Percentiles rank a stretch among this genome's conserved stretches.
Conservation (phyloP, 306 rosid genomes). For the Cicer bijugum region DNA sequence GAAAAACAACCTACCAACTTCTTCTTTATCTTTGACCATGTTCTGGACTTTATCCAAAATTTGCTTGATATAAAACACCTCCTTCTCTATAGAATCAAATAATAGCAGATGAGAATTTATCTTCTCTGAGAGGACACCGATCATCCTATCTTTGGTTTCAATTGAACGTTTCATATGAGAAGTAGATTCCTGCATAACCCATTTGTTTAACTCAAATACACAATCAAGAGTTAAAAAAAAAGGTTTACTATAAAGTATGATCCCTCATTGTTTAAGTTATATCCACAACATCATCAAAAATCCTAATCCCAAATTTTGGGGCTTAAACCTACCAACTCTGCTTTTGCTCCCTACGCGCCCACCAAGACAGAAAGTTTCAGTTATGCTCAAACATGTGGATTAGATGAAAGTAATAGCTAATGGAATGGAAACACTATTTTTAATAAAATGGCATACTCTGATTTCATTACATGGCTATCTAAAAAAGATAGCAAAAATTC, state of each 20-base stretch:
- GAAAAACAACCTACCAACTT: constrained; percentile 62
- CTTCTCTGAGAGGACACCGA: constrained; percentile 69
- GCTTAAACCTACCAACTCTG: constrained; percentile 17
- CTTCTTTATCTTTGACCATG: constrained; percentile 69
- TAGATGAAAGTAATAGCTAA: not conserved
- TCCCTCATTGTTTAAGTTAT: constrained; percentile 5
- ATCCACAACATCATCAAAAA: constrained; percentile 7
- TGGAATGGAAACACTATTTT: not conserved
- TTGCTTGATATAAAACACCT: constrained; percentile 63
- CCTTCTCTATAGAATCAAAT: constrained; percentile 80
- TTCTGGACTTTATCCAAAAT: constrained; percentile 61
- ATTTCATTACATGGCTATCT: not conserved
- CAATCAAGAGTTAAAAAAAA: not conserved
- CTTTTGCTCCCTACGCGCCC: not conserved
- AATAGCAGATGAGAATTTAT: constrained; percentile 62
- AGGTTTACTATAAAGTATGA: not conserved
- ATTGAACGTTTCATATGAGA: constrained; percentile 62
- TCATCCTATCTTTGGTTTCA: constrained; percentile 63
- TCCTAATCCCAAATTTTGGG: constrained; percentile 10
- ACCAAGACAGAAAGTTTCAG: constrained; percentile 10
- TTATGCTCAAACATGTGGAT: constrained; percentile 26
- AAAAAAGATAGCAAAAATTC: not conserved
- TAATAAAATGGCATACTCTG: not conserved
- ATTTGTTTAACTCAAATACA: constrained; percentile 30
- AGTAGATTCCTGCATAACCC: constrained; percentile 64